phyloP scores from a whole-genome alignment of 164 flowering plant genomes.

The Macadamia tetraphylla region DNA sequence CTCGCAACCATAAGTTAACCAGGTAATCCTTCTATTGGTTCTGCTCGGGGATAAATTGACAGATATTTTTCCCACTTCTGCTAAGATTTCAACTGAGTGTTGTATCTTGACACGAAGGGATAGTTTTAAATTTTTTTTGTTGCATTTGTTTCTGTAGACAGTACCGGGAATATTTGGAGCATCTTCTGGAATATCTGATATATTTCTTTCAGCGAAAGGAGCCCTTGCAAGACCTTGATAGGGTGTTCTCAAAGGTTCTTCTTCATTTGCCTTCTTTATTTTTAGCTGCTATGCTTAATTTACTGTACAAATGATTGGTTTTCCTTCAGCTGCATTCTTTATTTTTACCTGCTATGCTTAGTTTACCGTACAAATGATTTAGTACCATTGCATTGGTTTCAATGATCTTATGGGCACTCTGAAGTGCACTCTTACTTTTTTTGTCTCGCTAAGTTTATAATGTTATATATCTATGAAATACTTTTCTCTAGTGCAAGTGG shows the following conservation, averaged over 20 bases:
- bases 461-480: not conserved
- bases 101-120: not conserved
- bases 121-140: not conserved
- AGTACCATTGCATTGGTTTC: no score
- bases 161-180: conserved; percentile 71
- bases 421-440: not conserved
- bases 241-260: conserved; percentile 77
- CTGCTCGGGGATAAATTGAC: not conserved
- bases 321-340: not conserved
- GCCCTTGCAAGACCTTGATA: conserved; percentile 91
- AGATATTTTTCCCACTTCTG: not conserved
- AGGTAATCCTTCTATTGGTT: conserved; percentile 37
- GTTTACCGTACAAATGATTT: not conserved
- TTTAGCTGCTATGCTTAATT: not conserved
- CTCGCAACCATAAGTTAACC: conserved; percentile 57
- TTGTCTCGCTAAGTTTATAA: no score
- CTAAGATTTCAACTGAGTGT: not conserved
- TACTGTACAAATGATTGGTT: not conserved
- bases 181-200: conserved; percentile 68
- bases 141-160: conserved; percentile 45
- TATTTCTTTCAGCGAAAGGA: conserved; percentile 85
- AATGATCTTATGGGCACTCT: no score
- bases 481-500: not conserved
- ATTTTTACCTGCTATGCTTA: not conserved
- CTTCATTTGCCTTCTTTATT: conserved; percentile 1